These are phyloP conservation scores for Phylloporus sp. DNA, from an alignment of 768 basidiomycete genomes.

Conservation along the genomic window DNA sequence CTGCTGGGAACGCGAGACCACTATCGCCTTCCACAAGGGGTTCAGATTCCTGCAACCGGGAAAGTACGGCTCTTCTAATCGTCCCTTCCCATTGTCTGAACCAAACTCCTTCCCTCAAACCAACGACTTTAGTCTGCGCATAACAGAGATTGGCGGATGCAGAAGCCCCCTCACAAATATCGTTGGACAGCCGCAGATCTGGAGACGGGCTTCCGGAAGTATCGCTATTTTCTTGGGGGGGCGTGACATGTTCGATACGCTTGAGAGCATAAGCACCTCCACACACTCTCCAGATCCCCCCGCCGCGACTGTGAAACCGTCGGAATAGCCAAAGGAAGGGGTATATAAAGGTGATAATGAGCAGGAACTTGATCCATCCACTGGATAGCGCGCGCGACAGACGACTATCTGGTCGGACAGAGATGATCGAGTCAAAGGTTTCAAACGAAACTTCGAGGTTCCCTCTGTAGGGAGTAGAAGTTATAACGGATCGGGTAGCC, in stretches of 20 bases:
- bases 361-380: constrained; percentile 64
- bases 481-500: constrained; percentile 36
- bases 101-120: constrained; percentile 73
- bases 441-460: constrained; percentile 45
- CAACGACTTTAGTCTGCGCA: constrained; percentile 40
- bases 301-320: constrained; percentile 60
- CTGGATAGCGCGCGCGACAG: constrained; percentile 66
- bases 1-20: constrained; percentile 7
- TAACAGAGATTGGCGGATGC: constrained; percentile 28
- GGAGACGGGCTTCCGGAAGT: constrained; percentile 1
- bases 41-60: constrained; percentile 32
- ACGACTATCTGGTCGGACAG: constrained; percentile 60
- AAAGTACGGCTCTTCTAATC: constrained; percentile 55
- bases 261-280: constrained; percentile 76
- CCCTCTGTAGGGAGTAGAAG: constrained; percentile 37
- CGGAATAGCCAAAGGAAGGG: constrained; percentile 81
- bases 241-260: constrained; percentile 26
- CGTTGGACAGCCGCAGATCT: neutral
- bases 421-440: constrained; percentile 43
- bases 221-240: constrained; percentile 6
- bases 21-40: constrained; percentile 34
- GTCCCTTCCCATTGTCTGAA: constrained; percentile 70
- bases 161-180: constrained; percentile 7
- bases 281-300: constrained; percentile 71
- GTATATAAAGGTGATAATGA: constrained; percentile 65